Conservation (phyloP, 768 basidiomycete genomes). For the Rhodotorula kratochvilovae region DNA sequence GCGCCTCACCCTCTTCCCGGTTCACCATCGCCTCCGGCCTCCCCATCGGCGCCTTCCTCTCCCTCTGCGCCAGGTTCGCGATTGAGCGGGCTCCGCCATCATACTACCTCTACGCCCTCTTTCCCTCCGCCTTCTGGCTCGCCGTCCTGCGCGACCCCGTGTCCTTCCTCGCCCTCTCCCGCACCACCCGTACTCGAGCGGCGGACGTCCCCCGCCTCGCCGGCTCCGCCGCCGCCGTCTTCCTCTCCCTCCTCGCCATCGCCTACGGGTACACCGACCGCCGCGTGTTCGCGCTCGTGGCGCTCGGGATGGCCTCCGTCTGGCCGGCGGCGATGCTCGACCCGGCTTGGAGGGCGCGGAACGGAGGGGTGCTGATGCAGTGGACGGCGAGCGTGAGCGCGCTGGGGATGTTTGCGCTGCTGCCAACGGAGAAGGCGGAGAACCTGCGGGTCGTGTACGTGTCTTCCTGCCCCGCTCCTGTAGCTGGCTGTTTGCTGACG, state of each 20-base stretch:
- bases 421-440: constrained; percentile 69
- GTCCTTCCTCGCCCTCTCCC: constrained; percentile 5
- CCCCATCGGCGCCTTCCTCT: constrained; percentile 51
- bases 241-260: neutral
- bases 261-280: constrained; percentile 62
- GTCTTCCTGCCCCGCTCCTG: neutral
- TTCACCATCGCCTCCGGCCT: constrained; percentile 49
- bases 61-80: constrained; percentile 56
- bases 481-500: too few species aligned
- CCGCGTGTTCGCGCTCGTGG: constrained; percentile 65
- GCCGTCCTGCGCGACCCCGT: constrained; percentile 41
- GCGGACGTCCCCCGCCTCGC: neutral
- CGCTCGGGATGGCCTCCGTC: constrained; percentile 57
- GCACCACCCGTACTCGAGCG: neutral
- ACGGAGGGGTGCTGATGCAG: constrained; percentile 44
- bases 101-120: constrained; percentile 69
- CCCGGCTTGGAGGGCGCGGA: constrained; percentile 50
- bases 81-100: constrained; percentile 65
- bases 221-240: neutral
- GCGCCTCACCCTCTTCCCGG: neutral
- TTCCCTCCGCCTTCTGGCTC: constrained; percentile 75
- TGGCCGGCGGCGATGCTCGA: constrained; percentile 57
- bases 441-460: constrained; percentile 60
- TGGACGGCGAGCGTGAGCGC: constrained; percentile 58
- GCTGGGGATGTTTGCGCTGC: constrained; percentile 65